Conservation (phyloP, 2,329 filamentous ascomycete genomes). For the Trichoderma arundinaceum region DNA sequence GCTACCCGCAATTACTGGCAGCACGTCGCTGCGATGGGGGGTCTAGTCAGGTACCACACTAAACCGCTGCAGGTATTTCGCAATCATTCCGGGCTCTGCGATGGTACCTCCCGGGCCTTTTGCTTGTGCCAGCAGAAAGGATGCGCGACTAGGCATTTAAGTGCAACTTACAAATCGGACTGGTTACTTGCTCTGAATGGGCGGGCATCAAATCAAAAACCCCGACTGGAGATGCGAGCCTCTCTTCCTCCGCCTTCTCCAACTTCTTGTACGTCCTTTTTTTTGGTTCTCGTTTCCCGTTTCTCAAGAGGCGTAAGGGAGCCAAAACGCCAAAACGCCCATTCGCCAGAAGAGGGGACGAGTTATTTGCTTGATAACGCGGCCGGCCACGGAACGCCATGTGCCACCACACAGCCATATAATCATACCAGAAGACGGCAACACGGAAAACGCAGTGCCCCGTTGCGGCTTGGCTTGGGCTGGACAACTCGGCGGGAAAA, state of each 20-base stretch:
- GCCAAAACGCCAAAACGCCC: conserved; percentile 5
- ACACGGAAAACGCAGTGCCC: conserved; percentile 9
- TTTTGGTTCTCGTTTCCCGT: neutral
- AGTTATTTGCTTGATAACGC: conserved; percentile 10
- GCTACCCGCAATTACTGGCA: neutral
- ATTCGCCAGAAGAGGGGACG: conserved; percentile 7
- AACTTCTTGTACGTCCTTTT: neutral
- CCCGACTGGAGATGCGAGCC: neutral
- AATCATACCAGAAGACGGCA: conserved; percentile 14
- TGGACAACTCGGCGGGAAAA: neutral
- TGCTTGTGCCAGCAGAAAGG: neutral
- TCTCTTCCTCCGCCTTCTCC: neutral
- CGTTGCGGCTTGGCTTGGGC: conserved; percentile 7
- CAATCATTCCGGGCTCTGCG: neutral
- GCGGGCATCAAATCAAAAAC: conserved; percentile 12
- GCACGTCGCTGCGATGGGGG: neutral
- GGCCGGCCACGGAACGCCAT: conserved; percentile 7
- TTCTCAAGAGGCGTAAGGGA: neutral
- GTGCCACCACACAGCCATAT: conserved; percentile 11
- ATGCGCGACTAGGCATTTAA: conserved; percentile 1
- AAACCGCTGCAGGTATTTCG: neutral
- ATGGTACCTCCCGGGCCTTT: conserved; percentile 14
- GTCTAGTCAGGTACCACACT: conserved; percentile 1
- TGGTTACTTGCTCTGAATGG: neutral
- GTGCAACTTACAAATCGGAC: conserved; percentile 12